These are phyloP conservation scores for Knufia petricola DNA, from an alignment of 2,329 filamentous ascomycete species.

Conservation along the genomic window DNA sequence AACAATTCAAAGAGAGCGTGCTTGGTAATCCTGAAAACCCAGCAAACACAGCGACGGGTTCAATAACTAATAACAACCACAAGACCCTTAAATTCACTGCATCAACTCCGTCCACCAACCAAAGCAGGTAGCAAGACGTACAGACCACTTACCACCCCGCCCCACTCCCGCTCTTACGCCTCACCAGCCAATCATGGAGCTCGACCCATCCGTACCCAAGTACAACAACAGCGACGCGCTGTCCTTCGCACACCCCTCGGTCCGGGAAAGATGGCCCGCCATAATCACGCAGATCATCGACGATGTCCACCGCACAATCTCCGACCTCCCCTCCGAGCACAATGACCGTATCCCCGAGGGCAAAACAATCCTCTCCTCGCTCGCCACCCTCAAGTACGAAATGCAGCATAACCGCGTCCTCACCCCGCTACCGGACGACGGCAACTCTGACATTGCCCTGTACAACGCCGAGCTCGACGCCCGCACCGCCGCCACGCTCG, in stretches of 20 bases:
- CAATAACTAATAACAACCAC: no score
- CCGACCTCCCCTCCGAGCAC: slow-evolving; percentile 44
- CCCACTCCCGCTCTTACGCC: background rate
- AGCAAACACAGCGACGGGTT: no score
- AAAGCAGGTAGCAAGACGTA: no score
- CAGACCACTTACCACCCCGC: no score
- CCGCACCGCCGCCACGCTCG: slow-evolving; percentile 40
- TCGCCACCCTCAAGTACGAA: slow-evolving; percentile 86
- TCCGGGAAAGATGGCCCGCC: slow-evolving; percentile 80
- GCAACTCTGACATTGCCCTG: slow-evolving; percentile 58
- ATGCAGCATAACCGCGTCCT: slow-evolving; percentile 67
- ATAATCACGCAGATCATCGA: slow-evolving; percentile 92
- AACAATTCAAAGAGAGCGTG: no score
- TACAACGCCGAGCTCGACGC: slow-evolving; percentile 82
- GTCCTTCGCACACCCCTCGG: slow-evolving; percentile 81
- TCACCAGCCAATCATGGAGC: slow-evolving; percentile 10
- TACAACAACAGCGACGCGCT: slow-evolving; percentile 71
- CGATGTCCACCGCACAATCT: slow-evolving; percentile 64
- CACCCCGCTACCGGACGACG: slow-evolving; percentile 65
- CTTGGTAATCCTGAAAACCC: no score
- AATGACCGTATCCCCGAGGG: slow-evolving; percentile 62
- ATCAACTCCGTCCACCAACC: no score
- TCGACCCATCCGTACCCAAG: slow-evolving; percentile 39
- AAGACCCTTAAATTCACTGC: no score
- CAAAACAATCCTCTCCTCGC: slow-evolving; percentile 69